Base-by-base conservation (phyloP, 2,329 filamentous ascomycete genomes). In the Fusarium aywerte region DNA sequence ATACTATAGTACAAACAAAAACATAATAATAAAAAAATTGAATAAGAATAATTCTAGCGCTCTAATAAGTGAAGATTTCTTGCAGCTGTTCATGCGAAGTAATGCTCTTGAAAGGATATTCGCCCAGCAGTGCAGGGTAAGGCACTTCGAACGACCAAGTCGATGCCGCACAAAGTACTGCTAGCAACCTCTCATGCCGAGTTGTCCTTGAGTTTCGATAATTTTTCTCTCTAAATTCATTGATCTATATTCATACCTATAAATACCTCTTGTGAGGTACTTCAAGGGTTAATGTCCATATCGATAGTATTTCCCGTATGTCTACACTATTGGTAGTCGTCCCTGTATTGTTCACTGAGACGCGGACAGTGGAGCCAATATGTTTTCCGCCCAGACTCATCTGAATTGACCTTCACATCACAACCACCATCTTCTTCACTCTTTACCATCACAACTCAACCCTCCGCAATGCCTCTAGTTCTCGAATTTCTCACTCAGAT, bases 401-500 rank as follows among this genome's bases (percentile, higher is more conserved):
- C 47, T 65, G 47, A 62, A 58, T 27, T 49, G 32, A 18, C 45
- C 32, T 55, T 58, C 49, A 32, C 47, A 38, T 44, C 9, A 40
- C n/a, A 35, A 42, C 13, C 20, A 18, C 3, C 31, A 29, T 18
- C 25, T 18, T n/a, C 3, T 1, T 40, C 5, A 29, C 15, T 23
- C 18, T 27, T 12, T 1, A 20, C 38, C 38, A 29, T 51, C 40
- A 29, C 42, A 49, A n/a, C 45, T 2, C 23, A 29, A 25, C 33
- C 27, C 5, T 69, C n/a, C 58, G 57, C 56, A 27, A 92, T 92
- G 79, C 83, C 89, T 35, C 84, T 91, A 40, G 80, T 92, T 21
- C 82, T 88, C 68, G 83, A 90, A 68, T 96, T 94, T 75, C 85
- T 95, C 51, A 78, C 80, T 12, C 86, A 87, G 54, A 85, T 95